Conservation (phyloP, 305 asterid species). For the Fraxinus ornus region DNA sequence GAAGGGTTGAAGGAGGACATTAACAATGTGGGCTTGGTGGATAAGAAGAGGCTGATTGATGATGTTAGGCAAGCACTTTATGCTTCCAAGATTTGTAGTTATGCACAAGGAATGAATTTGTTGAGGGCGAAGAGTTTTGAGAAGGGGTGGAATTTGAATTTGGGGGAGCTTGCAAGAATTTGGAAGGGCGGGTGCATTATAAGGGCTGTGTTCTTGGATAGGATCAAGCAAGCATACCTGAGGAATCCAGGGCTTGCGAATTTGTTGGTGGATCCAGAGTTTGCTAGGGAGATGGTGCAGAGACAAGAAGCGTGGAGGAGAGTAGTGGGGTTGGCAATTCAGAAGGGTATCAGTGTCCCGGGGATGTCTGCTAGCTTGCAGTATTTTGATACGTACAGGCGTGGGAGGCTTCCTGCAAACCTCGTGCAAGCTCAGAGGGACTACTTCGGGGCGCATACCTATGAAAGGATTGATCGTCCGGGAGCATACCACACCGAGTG, state of each 20-base stretch:
- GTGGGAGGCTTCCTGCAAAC: constrained; percentile 77
- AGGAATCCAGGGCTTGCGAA: constrained; percentile 67
- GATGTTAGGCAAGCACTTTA: constrained; percentile 94
- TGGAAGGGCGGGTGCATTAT: constrained; percentile 98
- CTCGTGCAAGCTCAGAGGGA: constrained; percentile 89
- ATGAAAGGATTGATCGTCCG: constrained; percentile 57
- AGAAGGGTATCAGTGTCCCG: constrained; percentile 63
- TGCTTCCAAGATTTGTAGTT: constrained; percentile 86
- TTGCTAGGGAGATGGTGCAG: constrained; percentile 92
- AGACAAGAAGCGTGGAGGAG: constrained; percentile 92
- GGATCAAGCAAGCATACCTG: constrained; percentile 86
- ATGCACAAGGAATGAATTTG: constrained; percentile 94
- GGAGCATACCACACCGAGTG: constrained; percentile 81
- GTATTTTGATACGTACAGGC: constrained; percentile 73
- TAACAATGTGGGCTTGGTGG: constrained; percentile 36
- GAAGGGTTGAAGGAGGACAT: constrained; percentile 63
- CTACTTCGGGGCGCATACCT: constrained; percentile 86
- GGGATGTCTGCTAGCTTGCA: constrained; percentile 81
- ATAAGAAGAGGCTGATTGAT: constrained; percentile 71
- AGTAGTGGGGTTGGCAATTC: constrained; percentile 70
- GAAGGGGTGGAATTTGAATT: constrained; percentile 83
- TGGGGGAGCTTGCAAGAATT: constrained; percentile 84
- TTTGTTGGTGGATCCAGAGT: constrained; percentile 83
- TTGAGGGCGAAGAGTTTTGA: constrained; percentile 77
- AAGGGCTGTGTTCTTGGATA: constrained; percentile 85